A percentile compares a stretch with the other conserved stretches of the same genome.
These are phyloP conservation scores for Mycena polygramma DNA, from an alignment of 768 basidiomycete species.

Conservation along the genomic window DNA sequence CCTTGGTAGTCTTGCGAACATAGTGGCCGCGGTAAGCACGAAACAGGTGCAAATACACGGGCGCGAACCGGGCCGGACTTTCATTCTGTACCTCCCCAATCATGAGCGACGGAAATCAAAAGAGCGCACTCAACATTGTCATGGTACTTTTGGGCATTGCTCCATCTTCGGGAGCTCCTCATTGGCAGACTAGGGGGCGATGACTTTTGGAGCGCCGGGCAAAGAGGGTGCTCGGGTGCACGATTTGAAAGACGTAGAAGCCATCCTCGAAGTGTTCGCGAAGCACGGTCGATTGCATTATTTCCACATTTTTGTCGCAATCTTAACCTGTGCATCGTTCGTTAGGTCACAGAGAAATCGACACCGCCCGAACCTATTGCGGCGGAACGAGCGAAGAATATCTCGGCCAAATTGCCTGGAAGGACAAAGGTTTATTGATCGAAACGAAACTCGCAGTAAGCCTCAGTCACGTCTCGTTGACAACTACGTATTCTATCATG, in stretches of 20 bases:
- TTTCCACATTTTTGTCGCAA: too few species aligned
- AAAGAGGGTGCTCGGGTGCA: conserved; percentile 64
- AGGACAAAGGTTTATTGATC: conserved; percentile 63
- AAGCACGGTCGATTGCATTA: conserved; percentile 53
- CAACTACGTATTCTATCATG: neutral
- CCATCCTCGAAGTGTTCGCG: conserved; percentile 67
- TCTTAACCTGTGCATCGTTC: too few species aligned
- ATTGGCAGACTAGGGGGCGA: conserved; percentile 58
- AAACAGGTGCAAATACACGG: neutral
- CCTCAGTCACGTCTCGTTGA: conserved; percentile 35
- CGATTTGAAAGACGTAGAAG: conserved; percentile 61
- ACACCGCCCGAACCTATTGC: conserved; percentile 64
- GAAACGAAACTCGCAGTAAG: conserved; percentile 72
- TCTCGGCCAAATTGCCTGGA: conserved; percentile 66
- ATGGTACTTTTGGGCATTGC: conserved; percentile 51
- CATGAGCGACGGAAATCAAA: conserved; percentile 48
- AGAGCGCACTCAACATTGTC: conserved; percentile 61
- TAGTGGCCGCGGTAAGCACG: conserved; percentile 32
- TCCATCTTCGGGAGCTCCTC: conserved; percentile 6
- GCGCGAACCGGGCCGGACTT: too few species aligned
- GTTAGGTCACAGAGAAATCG: conserved; percentile 58
- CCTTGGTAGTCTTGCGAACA: conserved; percentile 52
- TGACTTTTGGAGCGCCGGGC: conserved; percentile 67
- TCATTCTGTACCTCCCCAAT: neutral
- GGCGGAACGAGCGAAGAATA: conserved; percentile 69